Conservation (phyloP, 2,329 filamentous ascomycete species). For the Monosporascus sp. region DNA sequence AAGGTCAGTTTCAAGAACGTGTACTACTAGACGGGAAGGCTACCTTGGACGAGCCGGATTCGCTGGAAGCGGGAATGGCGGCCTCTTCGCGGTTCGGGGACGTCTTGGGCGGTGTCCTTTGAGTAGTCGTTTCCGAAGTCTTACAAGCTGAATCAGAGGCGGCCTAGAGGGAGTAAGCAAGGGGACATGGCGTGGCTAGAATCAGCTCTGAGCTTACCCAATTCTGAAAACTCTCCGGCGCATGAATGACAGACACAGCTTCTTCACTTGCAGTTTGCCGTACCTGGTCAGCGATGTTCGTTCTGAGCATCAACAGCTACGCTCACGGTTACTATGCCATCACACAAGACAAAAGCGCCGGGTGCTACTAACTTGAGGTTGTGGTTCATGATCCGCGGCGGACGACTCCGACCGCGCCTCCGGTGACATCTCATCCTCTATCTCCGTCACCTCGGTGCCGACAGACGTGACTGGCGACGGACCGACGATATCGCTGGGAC, state of each 20-base stretch:
- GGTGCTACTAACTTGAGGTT: slow-evolving; percentile 32
- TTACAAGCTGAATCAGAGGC: slow-evolving; percentile 34
- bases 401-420: slow-evolving; percentile 42
- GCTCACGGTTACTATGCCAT: slow-evolving; percentile 17
- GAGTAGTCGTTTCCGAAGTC: slow-evolving; percentile 27
- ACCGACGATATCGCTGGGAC: slow-evolving; percentile 66
- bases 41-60: slow-evolving; percentile 20
- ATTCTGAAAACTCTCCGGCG: slow-evolving; percentile 72
- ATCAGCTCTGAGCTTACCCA: slow-evolving; percentile 54
- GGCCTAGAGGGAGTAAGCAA: slow-evolving; percentile 31
- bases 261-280: slow-evolving; percentile 64
- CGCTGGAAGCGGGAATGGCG: slow-evolving; percentile 29
- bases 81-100: slow-evolving; percentile 30
- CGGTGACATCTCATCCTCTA: slow-evolving; percentile 70
- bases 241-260: slow-evolving; percentile 86
- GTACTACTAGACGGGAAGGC: not conserved
- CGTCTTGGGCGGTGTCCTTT: slow-evolving; percentile 32
- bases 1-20: slow-evolving; percentile 7
- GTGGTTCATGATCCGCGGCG: slow-evolving; percentile 29
- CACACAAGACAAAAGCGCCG: slow-evolving; percentile 2
- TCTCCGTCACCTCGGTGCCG: slow-evolving; percentile 76
- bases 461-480: slow-evolving; percentile 83
- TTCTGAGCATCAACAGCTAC: slow-evolving; percentile 49
- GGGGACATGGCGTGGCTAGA: not conserved
- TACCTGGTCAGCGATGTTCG: slow-evolving; percentile 52